Evolutionary conservation across 257 asterid species (phyloP).

Genomic region (Craterostigma plantagineum): DNA sequence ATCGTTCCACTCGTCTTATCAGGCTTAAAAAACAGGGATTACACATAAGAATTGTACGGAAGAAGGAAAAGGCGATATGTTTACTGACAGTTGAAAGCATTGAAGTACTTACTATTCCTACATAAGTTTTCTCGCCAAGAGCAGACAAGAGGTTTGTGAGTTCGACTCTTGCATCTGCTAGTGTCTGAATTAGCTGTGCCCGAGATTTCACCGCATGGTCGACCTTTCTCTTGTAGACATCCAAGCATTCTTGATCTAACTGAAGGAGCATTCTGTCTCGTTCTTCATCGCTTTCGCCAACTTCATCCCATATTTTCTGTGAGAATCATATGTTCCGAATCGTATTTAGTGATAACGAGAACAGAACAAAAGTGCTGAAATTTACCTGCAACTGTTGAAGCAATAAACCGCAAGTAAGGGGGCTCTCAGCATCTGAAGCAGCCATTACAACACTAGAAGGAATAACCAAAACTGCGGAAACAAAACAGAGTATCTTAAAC

Average conservation of each 20-base stretch:
- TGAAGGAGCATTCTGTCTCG: constrained; percentile 68
- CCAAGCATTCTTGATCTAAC: constrained; percentile 64
- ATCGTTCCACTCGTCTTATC: constrained; percentile 81
- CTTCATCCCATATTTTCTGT: constrained; percentile 80
- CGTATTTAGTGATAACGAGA: too few species aligned
- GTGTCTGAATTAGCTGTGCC: constrained; percentile 55
- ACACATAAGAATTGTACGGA: constrained; percentile 1
- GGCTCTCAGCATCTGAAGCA: too few species aligned
- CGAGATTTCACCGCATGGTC: constrained; percentile 76
- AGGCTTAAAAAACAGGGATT: constrained; percentile 31
- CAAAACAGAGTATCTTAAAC: too few species aligned
- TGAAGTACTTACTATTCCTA: constrained; percentile 35
- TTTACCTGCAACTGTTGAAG: too few species aligned
- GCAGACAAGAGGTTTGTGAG: constrained; percentile 68
- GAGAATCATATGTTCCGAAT: neutral
- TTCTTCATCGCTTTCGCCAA: constrained; percentile 59
- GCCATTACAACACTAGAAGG: too few species aligned
- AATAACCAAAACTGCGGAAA: too few species aligned
- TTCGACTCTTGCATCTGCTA: constrained; percentile 85
- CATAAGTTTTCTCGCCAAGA: constrained; percentile 56
- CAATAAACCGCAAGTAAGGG: too few species aligned
- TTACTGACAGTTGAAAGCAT: constrained; percentile 6
- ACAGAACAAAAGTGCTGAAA: too few species aligned
- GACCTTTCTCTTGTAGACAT: constrained; percentile 68
- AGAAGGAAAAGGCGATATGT: neutral